phyloP scores from a whole-genome alignment of 2,329 filamentous ascomycete species.

The Grosmannia serpens region DNA sequence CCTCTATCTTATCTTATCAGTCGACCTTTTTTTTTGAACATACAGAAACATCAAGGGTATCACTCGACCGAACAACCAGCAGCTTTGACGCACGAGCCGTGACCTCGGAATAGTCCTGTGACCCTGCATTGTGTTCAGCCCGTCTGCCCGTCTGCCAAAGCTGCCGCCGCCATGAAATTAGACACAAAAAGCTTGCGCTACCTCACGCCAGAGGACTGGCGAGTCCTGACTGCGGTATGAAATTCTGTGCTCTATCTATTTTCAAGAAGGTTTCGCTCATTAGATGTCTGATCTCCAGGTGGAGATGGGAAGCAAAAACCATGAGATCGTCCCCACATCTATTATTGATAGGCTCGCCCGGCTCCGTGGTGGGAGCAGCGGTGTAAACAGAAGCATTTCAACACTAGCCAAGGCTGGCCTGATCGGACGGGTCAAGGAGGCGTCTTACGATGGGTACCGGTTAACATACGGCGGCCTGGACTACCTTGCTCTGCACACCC shows the following conservation, averaged over 20 bases:
- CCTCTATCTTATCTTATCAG: constrained; percentile 8
- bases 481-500: constrained; percentile 88
- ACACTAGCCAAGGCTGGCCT: constrained; percentile 83
- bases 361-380: constrained; percentile 63
- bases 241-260: neutral
- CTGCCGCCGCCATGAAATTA: constrained; percentile 62
- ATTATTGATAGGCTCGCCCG: constrained; percentile 77
- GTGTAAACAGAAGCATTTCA: constrained; percentile 79
- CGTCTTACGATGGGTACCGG: constrained; percentile 94
- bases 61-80: neutral
- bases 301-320: constrained; percentile 88
- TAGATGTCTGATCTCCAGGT: constrained; percentile 42
- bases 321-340: constrained; percentile 88
- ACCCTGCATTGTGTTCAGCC: neutral
- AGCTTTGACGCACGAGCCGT: neutral
- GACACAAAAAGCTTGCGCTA: constrained; percentile 91
- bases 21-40: neutral
- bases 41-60: neutral
- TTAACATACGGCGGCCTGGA: constrained; percentile 94
- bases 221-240: constrained; percentile 75
- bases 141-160: neutral
- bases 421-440: constrained; percentile 87
- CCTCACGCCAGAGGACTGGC: constrained; percentile 86
- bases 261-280: neutral
- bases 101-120: neutral